phyloP scores from a whole-genome alignment of 495 filamentous ascomycete species.

The Pseudomonodictys pantanalensis region DNA sequence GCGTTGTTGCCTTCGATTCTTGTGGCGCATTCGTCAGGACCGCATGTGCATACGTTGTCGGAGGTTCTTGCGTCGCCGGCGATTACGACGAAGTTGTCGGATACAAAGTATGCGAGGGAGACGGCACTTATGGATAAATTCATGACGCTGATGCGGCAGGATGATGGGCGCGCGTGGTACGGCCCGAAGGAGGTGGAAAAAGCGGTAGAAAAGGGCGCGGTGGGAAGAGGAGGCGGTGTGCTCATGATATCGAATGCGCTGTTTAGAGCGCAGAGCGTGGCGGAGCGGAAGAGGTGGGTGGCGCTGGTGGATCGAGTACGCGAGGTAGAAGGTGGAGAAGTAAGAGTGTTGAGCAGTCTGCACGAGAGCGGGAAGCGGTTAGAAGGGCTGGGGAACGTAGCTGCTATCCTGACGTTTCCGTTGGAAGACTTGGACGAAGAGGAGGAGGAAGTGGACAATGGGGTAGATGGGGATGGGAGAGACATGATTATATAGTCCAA shows the following conservation, averaged over 20 bases:
- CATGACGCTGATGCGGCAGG: constrained; percentile 70
- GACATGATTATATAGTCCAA: neutral
- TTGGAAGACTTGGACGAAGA: constrained; percentile 70
- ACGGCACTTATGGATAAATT: constrained; percentile 85
- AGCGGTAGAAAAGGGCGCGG: constrained; percentile 84
- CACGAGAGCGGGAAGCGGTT: constrained; percentile 91
- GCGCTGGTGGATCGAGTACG: constrained; percentile 86
- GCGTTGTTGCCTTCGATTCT: constrained; percentile 52
- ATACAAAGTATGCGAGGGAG: constrained; percentile 85
- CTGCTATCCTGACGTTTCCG: constrained; percentile 87
- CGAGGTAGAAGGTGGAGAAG: constrained; percentile 77
- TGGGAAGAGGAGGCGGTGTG: constrained; percentile 78
- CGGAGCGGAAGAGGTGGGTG: constrained; percentile 77
- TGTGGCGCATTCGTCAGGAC: constrained; percentile 79
- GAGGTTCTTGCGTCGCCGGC: constrained; percentile 79
- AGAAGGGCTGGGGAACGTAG: constrained; percentile 81
- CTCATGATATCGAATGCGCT: constrained; percentile 81
- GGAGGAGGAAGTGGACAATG: constrained; percentile 53
- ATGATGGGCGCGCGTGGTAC: constrained; percentile 91
- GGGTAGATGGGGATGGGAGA: neutral
- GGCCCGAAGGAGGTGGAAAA: constrained; percentile 79
- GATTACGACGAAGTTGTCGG: constrained; percentile 68
- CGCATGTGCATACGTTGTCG: constrained; percentile 78
- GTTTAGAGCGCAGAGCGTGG: constrained; percentile 81
- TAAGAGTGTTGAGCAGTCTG: constrained; percentile 80